Evolutionary conservation across 2,329 filamentous ascomycete genomes (phyloP), one percentile per base, ranked within the genome.

Genomic region (Hypoxylon sp.): DNA sequence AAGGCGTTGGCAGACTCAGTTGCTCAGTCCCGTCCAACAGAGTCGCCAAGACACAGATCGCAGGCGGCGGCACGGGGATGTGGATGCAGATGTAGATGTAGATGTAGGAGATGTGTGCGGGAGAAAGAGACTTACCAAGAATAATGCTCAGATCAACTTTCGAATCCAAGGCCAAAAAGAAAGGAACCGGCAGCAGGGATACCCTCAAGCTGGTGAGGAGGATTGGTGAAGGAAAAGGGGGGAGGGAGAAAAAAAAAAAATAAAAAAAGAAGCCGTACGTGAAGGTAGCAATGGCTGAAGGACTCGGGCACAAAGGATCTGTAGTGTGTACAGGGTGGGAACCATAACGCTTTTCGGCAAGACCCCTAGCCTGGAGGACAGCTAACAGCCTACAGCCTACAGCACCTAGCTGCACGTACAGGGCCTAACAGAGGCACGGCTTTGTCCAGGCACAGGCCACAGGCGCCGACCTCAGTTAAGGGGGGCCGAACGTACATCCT

Each of bases 101-200:
- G n/a, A n/a, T n/a, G n/a, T n/a, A n/a, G n/a, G n/a, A n/a, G n/a
- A n/a, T n/a, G n/a, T n/a, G n/a, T n/a, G n/a, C n/a, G 31, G 15
- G 31, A 18, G 18, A 35, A 6, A n/a, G n/a, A 2, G 31, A 64
- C 64, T 63, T 48, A 66, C 64, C 59, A 59, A 58, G 42, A 61
- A 64, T 63, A 64, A 64, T 47, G 53, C 54, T 59, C 42, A 45
- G 49, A 56, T 64, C 43, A 45, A 64, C 59, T 59, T 5, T 62
- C 49, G 59, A 64, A 60, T 63, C 60, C 62, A 62, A 63, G 52
- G 62, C 59, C 57, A 63, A 63, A 63, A 63, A 63, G 60, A 63
- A 63, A 62, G 63, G 29, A 66, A 64, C 52, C 62, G 64, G 62
- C 63, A 56, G 59, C 64, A 63, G 57, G 51, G 46, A 54, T 58